phyloP scores from a whole-genome alignment of 1,139 yeast genomes.

The Geotrichum cucujoidarum region DNA sequence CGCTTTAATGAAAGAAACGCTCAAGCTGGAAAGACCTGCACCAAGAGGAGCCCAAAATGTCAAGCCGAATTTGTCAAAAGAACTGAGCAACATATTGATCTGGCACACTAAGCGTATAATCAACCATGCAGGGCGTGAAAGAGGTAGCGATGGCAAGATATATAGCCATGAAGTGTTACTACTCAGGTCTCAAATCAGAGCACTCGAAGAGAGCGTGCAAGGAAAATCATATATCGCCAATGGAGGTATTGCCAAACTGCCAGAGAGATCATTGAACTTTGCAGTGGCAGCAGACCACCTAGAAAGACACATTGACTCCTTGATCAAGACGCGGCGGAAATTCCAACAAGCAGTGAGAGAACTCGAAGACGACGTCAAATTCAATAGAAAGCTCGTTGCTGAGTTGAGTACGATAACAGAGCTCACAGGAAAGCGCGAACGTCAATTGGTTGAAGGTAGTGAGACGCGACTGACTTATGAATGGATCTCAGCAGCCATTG shows the following conservation, averaged over 20 bases:
- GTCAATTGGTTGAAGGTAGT: neutral
- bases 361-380: neutral
- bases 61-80: too few relatives aligned
- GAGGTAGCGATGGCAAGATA: neutral
- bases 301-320: neutral
- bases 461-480: neutral
- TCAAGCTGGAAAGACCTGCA: too few relatives aligned
- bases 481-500: conserved; percentile 1
- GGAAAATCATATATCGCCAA: conserved; percentile 1
- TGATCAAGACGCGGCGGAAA: neutral
- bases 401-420: neutral
- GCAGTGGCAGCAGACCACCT: conserved; percentile 5
- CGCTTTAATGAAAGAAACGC: neutral
- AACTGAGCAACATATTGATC: neutral
- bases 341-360: neutral
- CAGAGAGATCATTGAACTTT: neutral
- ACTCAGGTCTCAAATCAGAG: neutral
- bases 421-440: neutral
- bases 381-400: neutral
- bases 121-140: neutral
- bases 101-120: neutral
- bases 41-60: too few relatives aligned
- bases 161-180: neutral
- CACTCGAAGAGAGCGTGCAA: neutral
- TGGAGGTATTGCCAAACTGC: conserved; percentile 4